These are phyloP conservation scores for Pseudogymnoascus sp. DNA, from an alignment of 2,329 filamentous ascomycete genomes.

Conservation along the genomic window DNA sequence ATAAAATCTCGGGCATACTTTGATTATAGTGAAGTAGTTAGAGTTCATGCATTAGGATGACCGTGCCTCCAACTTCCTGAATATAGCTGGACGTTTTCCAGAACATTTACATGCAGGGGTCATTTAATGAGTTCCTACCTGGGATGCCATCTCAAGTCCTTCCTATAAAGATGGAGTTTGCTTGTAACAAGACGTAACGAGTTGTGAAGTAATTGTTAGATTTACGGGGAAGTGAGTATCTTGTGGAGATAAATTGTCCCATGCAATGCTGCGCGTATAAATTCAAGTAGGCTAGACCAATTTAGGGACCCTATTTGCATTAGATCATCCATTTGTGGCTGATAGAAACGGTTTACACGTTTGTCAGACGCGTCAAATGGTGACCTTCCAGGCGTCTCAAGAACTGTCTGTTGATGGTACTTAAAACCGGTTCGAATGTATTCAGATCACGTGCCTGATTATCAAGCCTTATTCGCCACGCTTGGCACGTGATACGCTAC, in stretches of 20 bases:
- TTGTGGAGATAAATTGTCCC: not conserved
- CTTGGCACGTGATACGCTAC: not conserved
- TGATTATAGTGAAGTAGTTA: not conserved
- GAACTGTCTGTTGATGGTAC: not conserved
- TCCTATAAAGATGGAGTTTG: not conserved
- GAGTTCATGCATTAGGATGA: not conserved
- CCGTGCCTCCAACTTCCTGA: not conserved
- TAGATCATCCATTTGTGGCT: not conserved
- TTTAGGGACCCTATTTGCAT: not conserved
- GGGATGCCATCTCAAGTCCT: not conserved
- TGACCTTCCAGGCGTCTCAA: too few species aligned
- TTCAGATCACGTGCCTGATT: not conserved
- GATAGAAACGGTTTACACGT: not conserved
- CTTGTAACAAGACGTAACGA: not conserved
- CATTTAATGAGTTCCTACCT: not conserved
- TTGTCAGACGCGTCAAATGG: not conserved
- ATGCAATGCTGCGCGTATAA: not conserved
- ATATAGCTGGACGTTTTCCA: not conserved
- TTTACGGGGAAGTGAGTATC: not conserved
- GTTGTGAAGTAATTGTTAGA: not conserved
- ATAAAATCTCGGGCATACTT: not conserved
- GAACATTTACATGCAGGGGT: not conserved
- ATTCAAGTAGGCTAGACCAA: not conserved
- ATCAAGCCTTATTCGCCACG: not conserved
- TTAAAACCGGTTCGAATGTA: not conserved